Evolutionary conservation across 2,329 filamentous ascomycete species (phyloP), one percentile per base, ranked within the genome.

Genomic region (Coleophoma crateriformis): DNA sequence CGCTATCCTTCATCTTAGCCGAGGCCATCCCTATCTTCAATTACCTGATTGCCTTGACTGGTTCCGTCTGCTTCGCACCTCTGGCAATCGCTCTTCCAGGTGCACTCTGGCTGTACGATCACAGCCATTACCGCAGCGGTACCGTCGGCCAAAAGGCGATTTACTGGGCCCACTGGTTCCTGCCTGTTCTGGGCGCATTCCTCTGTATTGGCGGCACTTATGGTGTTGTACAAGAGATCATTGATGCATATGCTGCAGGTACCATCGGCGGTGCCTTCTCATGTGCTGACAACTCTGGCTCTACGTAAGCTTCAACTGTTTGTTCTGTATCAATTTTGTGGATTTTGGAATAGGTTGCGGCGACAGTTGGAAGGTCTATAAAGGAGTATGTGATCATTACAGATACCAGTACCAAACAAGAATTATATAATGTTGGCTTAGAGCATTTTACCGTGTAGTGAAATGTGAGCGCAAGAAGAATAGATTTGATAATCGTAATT

Each of bases 21-120:
- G 67, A 68, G 15, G 73, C 71, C 2, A 76, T 79, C 17, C 76
- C 76, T 0, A 74, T 78, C 47, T 78, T 78, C 66, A 75, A 74
- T 53, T 77, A 73, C 55, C 57, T 79, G 11, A 55, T 78, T 14
- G 70, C 72, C 3, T 58, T 78, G 13, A 70, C 73, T 3, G 75
- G 74, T 1, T 69, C 67, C 33, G 50, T 79, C 12, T 75, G 71
- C 38, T 78, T 77, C 53, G 73, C 75, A 32, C 75, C 74, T 0
- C 51, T 79, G 45, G 71, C 71, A 2, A 64, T 78, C 10, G 64
- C 64, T 1, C 56, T 77, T 7, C 75, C 74, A 0, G 74, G 68
- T 0, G 74, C 67, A 66, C 51, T 78, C 2, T 79, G 76, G 76
- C 56, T 78, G 3, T 70, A 74, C 53, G 74, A 76, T 46, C 70